Conservation (phyloP, 2,329 filamentous ascomycete species). For the Stachybotrys chartarum region DNA sequence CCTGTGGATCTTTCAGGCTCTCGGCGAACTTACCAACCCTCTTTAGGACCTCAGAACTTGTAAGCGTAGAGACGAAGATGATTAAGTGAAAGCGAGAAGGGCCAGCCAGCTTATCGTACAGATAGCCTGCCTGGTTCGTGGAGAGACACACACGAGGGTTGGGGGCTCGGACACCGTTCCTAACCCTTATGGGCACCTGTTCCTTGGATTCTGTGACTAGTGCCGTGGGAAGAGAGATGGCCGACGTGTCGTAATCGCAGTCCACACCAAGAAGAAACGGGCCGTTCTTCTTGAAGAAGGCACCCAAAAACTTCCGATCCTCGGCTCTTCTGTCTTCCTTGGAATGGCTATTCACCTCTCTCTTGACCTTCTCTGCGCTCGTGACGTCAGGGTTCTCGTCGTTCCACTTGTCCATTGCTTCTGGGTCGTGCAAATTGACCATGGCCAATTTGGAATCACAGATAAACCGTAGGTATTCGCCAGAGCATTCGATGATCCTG, state of each 20-base stretch:
- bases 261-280: slow-evolving; percentile 19
- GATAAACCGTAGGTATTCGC: slow-evolving; percentile 7
- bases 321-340: background rate
- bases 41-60: slow-evolving; percentile 7
- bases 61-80: slow-evolving; percentile 16
- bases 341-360: background rate
- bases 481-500: slow-evolving; percentile 3
- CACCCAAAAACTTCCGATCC: slow-evolving; percentile 12
- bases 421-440: slow-evolving; percentile 9
- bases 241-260: slow-evolving; percentile 12
- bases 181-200: slow-evolving; percentile 4
- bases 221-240: slow-evolving; percentile 4
- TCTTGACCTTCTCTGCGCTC: background rate
- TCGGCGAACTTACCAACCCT: slow-evolving; percentile 7
- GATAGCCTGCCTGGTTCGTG: slow-evolving; percentile 15
- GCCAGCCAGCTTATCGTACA: slow-evolving; percentile 21
- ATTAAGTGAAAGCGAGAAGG: slow-evolving; percentile 18
- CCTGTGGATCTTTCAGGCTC: slow-evolving; percentile 4
- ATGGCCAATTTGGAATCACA: slow-evolving; percentile 15
- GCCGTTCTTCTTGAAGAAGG: slow-evolving; percentile 17
- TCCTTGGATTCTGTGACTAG: background rate
- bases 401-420: slow-evolving; percentile 3
- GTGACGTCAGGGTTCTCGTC: background rate
- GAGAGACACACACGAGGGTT: slow-evolving; percentile 19
- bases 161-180: slow-evolving; percentile 20